These are phyloP conservation scores for Malassezia pachydermatis DNA, from an alignment of 1,284 basidiomycete species.

Conservation along the genomic window DNA sequence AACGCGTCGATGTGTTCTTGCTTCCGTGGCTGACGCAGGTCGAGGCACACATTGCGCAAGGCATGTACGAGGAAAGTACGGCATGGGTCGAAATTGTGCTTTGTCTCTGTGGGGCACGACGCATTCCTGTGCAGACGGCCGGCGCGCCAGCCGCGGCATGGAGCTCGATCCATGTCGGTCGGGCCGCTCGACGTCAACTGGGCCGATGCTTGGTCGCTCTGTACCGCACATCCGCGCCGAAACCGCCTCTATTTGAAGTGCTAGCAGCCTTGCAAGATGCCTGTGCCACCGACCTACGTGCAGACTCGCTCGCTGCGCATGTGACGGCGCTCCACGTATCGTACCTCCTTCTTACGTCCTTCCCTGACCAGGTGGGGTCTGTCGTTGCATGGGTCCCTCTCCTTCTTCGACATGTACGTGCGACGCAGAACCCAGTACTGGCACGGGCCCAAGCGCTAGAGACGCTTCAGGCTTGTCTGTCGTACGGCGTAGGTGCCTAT, in stretches of 20 bases:
- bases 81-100: conserved; percentile 4
- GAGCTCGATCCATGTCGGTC: not conserved
- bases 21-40: conserved; percentile 68
- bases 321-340: conserved; percentile 68
- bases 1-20: conserved; percentile 68
- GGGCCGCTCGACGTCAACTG: conserved; percentile 6
- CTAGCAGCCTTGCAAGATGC: conserved; percentile 12
- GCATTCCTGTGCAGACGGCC: not conserved
- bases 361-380: conserved; percentile 68
- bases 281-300: not conserved
- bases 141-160: not conserved
- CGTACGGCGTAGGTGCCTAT: conserved; percentile 59
- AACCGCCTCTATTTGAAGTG: conserved; percentile 24
- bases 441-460: conserved; percentile 71
- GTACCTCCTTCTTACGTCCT: conserved; percentile 73
- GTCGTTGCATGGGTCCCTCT: conserved; percentile 52
- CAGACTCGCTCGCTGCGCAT: conserved; percentile 46
- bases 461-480: conserved; percentile 68
- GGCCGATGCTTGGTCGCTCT: conserved; percentile 9
- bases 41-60: conserved; percentile 56
- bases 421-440: conserved; percentile 46
- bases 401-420: conserved; percentile 20
- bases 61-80: conserved; percentile 6
- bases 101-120: conserved; percentile 6
- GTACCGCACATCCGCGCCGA: conserved; percentile 18